A percentile compares a stretch with the other conserved stretches of the same genome.
Conservation (phyloP, 441 rosid species). For the Biscutella laevigata region DNA sequence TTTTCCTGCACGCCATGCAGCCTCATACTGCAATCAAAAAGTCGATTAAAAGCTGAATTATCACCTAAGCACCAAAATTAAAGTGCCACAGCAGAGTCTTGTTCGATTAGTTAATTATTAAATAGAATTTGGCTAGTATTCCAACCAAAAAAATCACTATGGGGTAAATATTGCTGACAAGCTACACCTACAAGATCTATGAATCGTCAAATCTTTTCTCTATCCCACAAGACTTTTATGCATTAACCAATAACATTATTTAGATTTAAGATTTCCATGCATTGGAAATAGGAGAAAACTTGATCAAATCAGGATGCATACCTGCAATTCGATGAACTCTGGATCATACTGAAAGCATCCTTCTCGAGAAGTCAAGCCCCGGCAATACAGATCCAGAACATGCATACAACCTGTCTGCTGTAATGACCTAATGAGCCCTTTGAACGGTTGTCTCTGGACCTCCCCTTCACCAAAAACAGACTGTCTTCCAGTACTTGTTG, state of each 20-base stretch:
- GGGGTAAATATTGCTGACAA: constrained; percentile 8
- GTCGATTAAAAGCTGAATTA: constrained; percentile 13
- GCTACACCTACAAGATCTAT: constrained; percentile 4
- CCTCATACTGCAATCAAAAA: constrained; percentile 65
- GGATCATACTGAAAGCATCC: constrained; percentile 64
- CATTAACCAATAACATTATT: background rate
- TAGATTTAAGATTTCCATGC: constrained; percentile 1
- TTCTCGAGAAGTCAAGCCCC: constrained; percentile 68
- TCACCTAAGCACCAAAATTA: constrained; percentile 11
- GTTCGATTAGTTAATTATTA: background rate
- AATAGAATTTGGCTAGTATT: constrained; percentile 2
- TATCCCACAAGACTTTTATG: constrained; percentile 1
- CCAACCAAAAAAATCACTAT: background rate
- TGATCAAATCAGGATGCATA: constrained; percentile 21
- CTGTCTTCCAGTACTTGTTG: constrained; percentile 23
- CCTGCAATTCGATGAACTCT: constrained; percentile 91
- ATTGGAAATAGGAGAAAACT: background rate
- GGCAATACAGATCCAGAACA: constrained; percentile 80
- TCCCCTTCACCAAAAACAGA: constrained; percentile 39
- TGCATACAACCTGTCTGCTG: constrained; percentile 94
- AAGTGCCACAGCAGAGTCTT: background rate
- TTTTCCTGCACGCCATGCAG: constrained; percentile 97
- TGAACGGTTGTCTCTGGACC: constrained; percentile 59
- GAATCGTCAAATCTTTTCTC: constrained; percentile 7
- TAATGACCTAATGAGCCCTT: constrained; percentile 86